These are phyloP conservation scores for Guillardia theta DNA, from an alignment of 78 protist genomes.

Conservation along the genomic window DNA sequence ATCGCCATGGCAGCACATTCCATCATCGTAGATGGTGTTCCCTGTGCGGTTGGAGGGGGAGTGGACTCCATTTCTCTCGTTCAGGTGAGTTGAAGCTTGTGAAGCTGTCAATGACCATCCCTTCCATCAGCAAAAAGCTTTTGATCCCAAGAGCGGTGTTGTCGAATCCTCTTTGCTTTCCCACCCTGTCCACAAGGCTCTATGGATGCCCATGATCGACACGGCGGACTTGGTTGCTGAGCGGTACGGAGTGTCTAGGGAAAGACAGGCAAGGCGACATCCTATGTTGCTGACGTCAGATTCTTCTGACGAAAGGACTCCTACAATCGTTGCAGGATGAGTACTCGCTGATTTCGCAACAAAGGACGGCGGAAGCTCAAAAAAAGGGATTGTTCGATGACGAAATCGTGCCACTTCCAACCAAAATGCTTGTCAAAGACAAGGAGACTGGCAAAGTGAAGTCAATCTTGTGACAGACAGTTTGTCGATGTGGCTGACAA, in stretches of 20 bases:
- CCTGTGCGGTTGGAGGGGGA: slow-evolving; percentile 38
- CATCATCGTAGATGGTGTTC: slow-evolving; percentile 11
- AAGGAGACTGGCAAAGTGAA: no score
- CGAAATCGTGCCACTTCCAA: neutral
- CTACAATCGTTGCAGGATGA: no score
- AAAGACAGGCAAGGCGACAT: slow-evolving; percentile 34
- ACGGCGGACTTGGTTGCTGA: slow-evolving; percentile 20
- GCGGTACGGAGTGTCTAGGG: slow-evolving; percentile 23
- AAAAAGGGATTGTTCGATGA: neutral
- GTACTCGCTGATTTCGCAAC: slow-evolving; percentile 7
- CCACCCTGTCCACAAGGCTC: neutral
- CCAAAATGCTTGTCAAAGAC: neutral
- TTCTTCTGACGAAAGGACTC: no score
- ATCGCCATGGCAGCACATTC: slow-evolving; percentile 36
- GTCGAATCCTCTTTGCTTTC: neutral
- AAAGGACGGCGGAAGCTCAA: neutral
- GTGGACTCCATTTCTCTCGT: slow-evolving; percentile 38
- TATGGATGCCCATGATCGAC: slow-evolving; percentile 49
- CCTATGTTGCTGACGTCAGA: no score
- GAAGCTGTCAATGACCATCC: no score
- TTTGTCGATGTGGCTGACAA: no score
- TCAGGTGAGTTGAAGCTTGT: no score
- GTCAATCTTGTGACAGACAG: no score
- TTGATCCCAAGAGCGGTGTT: neutral
- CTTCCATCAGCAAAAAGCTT: neutral